Conservation (phyloP, 129 eudicot genomes). For the Artemisia argyi region DNA sequence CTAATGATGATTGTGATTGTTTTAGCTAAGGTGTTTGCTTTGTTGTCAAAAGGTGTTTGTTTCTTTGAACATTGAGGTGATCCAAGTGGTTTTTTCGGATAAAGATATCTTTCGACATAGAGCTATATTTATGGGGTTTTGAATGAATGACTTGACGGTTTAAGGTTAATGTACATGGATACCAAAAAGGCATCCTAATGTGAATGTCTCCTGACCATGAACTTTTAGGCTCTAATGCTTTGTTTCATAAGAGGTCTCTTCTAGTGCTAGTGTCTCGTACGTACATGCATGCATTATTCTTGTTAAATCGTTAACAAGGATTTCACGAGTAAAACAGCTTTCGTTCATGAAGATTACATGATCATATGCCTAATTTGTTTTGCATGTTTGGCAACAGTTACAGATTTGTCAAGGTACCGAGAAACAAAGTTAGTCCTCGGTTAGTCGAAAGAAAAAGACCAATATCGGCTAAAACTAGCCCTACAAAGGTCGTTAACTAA, state of each 20-base stretch:
- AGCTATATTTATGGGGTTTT: not conserved
- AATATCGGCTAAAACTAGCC: too few species aligned
- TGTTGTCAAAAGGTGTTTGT: slow-evolving; percentile 6
- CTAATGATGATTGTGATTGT: slow-evolving; percentile 18
- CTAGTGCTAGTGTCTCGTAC: not conserved
- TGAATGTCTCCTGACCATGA: not conserved
- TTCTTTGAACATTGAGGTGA: too few species aligned
- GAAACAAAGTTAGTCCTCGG: too few species aligned
- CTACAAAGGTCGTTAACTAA: too few species aligned
- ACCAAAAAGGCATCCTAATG: not conserved
- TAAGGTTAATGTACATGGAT: not conserved
- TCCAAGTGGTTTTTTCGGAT: not conserved
- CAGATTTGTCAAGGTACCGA: too few species aligned
- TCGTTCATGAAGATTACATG: too few species aligned
- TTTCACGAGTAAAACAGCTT: not conserved
- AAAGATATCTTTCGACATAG: not conserved
- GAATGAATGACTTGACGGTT: not conserved
- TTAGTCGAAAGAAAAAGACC: too few species aligned
- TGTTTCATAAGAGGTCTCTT: not conserved
- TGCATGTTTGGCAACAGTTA: too few species aligned
- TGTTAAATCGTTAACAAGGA: not conserved
- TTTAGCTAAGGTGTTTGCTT: not conserved
- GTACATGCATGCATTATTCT: not conserved
- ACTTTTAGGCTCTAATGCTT: not conserved
- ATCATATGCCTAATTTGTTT: too few species aligned